phyloP scores from a whole-genome alignment of 2,329 filamentous ascomycete species.

The Trichoderma simmonsii region DNA sequence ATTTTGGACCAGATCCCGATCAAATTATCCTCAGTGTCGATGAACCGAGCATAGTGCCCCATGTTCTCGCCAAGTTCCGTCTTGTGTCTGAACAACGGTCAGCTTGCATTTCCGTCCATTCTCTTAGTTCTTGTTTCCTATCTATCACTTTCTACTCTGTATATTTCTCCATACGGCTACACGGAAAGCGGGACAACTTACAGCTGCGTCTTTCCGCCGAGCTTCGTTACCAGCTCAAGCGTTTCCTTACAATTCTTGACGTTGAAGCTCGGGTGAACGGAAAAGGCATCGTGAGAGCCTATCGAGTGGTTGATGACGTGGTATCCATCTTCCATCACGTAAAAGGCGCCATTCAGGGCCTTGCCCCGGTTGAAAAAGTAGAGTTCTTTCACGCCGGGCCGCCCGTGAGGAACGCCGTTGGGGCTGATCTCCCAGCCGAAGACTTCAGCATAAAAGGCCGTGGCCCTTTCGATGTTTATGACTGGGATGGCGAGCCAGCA shows the following conservation, averaged over 20 bases:
- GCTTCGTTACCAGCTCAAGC: conserved; percentile 28
- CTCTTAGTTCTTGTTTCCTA: neutral
- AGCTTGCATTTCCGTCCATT: neutral
- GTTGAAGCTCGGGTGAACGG: conserved; percentile 34
- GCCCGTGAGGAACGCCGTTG: conserved; percentile 23
- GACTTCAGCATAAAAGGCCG: conserved; percentile 37
- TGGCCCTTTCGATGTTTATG: conserved; percentile 33
- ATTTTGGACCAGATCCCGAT: conserved; percentile 34
- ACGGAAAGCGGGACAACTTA: conserved; percentile 26
- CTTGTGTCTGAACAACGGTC: conserved; percentile 31
- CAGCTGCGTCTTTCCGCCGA: conserved; percentile 36
- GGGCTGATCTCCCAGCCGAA: conserved; percentile 33
- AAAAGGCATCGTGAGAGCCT: conserved; percentile 24
- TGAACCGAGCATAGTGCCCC: conserved; percentile 36
- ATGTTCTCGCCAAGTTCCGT: conserved; percentile 34
- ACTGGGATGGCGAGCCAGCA: conserved; percentile 42
- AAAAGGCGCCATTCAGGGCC: conserved; percentile 35
- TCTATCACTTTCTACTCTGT: neutral
- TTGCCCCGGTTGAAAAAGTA: conserved; percentile 35
- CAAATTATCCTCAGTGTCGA: conserved; percentile 40
- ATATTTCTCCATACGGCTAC: neutral
- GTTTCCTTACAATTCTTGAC: conserved; percentile 34
- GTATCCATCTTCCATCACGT: conserved; percentile 31
- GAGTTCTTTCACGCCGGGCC: conserved; percentile 29
- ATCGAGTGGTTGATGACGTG: conserved; percentile 29